phyloP scores from a whole-genome alignment of 2,329 filamentous ascomycete species.

The Polychaeton citri region DNA sequence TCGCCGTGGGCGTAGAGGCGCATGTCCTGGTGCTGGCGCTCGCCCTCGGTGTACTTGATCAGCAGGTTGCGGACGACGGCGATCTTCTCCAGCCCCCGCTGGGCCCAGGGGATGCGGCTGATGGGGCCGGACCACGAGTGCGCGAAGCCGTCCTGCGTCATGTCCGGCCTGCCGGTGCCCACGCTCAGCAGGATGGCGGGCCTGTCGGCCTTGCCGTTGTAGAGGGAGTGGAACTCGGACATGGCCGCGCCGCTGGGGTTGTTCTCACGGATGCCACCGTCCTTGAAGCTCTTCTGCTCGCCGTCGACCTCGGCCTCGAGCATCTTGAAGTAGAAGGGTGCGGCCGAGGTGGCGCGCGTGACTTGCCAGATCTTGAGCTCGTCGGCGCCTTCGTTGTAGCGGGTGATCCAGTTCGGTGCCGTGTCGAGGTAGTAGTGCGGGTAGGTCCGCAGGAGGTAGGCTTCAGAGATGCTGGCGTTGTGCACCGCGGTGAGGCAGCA shows the following conservation, averaged over 20 bases:
- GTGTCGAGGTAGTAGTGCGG: slow-evolving; percentile 30
- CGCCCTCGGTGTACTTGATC: slow-evolving; percentile 40
- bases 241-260: slow-evolving; percentile 36
- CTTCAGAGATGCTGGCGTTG: slow-evolving; percentile 32
- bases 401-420: slow-evolving; percentile 31
- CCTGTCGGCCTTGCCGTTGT: slow-evolving; percentile 25
- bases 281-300: slow-evolving; percentile 31
- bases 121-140: slow-evolving; percentile 31
- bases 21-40: slow-evolving; percentile 35
- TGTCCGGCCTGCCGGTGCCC: slow-evolving; percentile 33
- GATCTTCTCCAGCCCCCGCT: slow-evolving; percentile 34
- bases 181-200: slow-evolving; percentile 34
- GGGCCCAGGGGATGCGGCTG: slow-evolving; percentile 26
- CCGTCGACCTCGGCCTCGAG: slow-evolving; percentile 31
- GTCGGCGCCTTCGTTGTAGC: slow-evolving; percentile 36
- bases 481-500: slow-evolving; percentile 38
- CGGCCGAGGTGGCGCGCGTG: slow-evolving; percentile 38
- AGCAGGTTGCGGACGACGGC: slow-evolving; percentile 37
- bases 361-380: slow-evolving; percentile 38
- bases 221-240: slow-evolving; percentile 33
- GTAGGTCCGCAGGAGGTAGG: slow-evolving; percentile 36
- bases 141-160: slow-evolving; percentile 32
- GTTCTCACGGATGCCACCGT: slow-evolving; percentile 38
- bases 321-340: slow-evolving; percentile 40
- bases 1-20: slow-evolving; percentile 32